Conservation (phyloP, 495 filamentous ascomycete genomes). For the Echria macrotheca region DNA sequence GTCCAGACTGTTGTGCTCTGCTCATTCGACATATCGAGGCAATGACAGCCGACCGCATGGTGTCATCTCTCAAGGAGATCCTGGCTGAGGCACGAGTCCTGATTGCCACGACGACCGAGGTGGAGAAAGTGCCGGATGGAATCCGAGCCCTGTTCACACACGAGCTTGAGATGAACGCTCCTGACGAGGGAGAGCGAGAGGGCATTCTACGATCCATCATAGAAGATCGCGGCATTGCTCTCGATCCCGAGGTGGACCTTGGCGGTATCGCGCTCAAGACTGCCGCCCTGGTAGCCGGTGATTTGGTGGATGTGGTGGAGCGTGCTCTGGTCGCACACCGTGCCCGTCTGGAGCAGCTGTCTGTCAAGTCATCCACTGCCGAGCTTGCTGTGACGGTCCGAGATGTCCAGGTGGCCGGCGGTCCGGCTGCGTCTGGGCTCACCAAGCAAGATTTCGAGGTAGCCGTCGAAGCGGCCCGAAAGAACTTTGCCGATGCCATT, state of each 20-base stretch:
- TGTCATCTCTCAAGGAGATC: slow-evolving; percentile 73
- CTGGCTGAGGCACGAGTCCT: slow-evolving; percentile 67
- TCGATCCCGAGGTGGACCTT: slow-evolving; percentile 78
- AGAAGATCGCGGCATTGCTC: slow-evolving; percentile 61
- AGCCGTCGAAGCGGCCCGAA: slow-evolving; percentile 87
- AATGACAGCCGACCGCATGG: slow-evolving; percentile 83
- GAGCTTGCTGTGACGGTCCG: slow-evolving; percentile 54
- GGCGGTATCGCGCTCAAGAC: slow-evolving; percentile 85
- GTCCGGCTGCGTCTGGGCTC: slow-evolving; percentile 66
- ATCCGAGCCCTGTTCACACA: slow-evolving; percentile 90
- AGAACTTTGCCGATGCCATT: slow-evolving; percentile 96
- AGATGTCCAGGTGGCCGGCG: slow-evolving; percentile 88
- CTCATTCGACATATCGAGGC: slow-evolving; percentile 85
- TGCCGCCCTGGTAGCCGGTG: slow-evolving; percentile 88
- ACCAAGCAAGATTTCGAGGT: slow-evolving; percentile 84
- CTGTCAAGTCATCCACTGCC: slow-evolving; percentile 32
- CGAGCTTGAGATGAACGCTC: slow-evolving; percentile 88
- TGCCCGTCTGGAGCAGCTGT: slow-evolving; percentile 66
- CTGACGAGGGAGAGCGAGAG: slow-evolving; percentile 88
- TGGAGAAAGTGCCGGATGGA: slow-evolving; percentile 87
- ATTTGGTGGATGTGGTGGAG: slow-evolving; percentile 90
- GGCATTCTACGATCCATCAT: slow-evolving; percentile 75
- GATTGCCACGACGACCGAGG: slow-evolving; percentile 88
- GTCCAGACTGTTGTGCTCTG: slow-evolving; percentile 73
- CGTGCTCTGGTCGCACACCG: slow-evolving; percentile 71